These are phyloP conservation scores for Rhodotorula sp. DNA, from an alignment of 1,284 basidiomycete genomes.

Conservation along the genomic window DNA sequence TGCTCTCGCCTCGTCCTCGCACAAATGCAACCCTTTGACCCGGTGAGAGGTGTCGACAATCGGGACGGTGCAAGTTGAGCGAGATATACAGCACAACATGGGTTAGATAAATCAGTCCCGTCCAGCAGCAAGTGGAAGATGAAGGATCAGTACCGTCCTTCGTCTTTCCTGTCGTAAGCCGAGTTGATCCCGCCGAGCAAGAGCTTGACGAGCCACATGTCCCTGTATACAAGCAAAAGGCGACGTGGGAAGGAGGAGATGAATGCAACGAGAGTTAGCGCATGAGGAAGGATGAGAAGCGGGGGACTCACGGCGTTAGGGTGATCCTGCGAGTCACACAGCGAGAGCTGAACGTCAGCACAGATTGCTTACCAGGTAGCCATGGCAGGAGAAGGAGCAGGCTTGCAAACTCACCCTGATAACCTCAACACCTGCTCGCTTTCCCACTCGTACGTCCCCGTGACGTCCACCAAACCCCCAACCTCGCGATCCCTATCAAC, in stretches of 20 bases:
- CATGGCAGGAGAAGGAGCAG: not conserved
- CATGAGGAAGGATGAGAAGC: no score
- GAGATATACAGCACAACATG: no score
- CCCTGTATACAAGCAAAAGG: not conserved
- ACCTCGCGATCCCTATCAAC: constrained; percentile 43
- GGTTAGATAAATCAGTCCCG: no score
- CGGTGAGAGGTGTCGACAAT: no score
- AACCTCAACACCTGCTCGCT: not conserved
- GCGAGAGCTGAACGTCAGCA: not conserved
- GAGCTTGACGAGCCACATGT: constrained; percentile 25
- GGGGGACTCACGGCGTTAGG: not conserved
- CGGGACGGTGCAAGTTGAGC: no score
- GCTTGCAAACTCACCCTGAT: not conserved
- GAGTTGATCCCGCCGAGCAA: constrained; percentile 16
- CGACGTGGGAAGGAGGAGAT: no score
- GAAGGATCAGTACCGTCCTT: no score
- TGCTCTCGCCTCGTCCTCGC: no score
- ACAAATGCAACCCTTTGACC: no score
- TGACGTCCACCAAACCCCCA: constrained; percentile 13
- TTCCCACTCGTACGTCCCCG: not conserved
- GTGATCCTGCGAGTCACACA: not conserved
- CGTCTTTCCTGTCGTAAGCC: constrained; percentile 8
- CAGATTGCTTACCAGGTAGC: not conserved
- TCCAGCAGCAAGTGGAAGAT: no score
- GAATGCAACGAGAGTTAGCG: no score